A percentile compares a stretch with the other conserved stretches of the same genome.
Conservation (phyloP, 2,329 filamentous ascomycete species). For the Hypoxylon sp. region DNA sequence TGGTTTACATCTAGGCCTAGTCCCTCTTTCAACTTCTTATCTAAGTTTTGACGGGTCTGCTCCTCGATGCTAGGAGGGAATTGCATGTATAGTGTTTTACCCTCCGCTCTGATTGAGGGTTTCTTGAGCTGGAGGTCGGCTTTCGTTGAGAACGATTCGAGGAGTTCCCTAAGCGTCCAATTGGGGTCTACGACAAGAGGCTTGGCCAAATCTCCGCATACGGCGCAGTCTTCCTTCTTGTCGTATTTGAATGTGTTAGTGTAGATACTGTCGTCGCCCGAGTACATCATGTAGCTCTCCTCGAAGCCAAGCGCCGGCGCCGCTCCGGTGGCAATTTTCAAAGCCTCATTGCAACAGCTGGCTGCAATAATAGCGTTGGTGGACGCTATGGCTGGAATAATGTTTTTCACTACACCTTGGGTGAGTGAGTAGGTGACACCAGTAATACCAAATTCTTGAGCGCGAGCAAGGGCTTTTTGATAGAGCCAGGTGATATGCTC, state of each 20-base stretch:
- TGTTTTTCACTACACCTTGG: constrained; percentile 98
- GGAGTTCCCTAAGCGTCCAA: constrained; percentile 80
- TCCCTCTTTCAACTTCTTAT: constrained; percentile 75
- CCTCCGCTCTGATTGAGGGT: constrained; percentile 80
- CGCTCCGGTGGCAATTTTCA: constrained; percentile 87
- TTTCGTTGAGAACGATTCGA: constrained; percentile 82
- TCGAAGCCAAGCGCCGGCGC: constrained; percentile 82
- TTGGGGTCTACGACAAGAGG: constrained; percentile 75
- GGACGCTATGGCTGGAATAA: constrained; percentile 97
- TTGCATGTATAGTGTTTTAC: constrained; percentile 90
- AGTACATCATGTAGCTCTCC: constrained; percentile 99
- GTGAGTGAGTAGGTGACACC: constrained; percentile 96
- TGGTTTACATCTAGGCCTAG: constrained; percentile 79
- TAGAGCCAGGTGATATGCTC: constrained; percentile 98
- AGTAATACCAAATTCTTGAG: constrained; percentile 86
- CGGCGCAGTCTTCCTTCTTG: constrained; percentile 92
- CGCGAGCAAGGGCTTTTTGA: constrained; percentile 80
- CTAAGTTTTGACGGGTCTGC: constrained; percentile 83
- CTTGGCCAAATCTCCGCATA: constrained; percentile 85
- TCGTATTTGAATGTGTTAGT: constrained; percentile 97
- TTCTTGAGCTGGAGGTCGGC: constrained; percentile 95
- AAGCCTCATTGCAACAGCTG: constrained; percentile 93
- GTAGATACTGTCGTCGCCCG: constrained; percentile 93
- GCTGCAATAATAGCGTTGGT: constrained; percentile 98
- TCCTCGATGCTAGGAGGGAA: constrained; percentile 82